Evolutionary conservation across 371 early-diverging fungal species (phyloP), one percentile per base, ranked within the genome.

Genomic region (Syncephalastrum monosporum): DNA sequence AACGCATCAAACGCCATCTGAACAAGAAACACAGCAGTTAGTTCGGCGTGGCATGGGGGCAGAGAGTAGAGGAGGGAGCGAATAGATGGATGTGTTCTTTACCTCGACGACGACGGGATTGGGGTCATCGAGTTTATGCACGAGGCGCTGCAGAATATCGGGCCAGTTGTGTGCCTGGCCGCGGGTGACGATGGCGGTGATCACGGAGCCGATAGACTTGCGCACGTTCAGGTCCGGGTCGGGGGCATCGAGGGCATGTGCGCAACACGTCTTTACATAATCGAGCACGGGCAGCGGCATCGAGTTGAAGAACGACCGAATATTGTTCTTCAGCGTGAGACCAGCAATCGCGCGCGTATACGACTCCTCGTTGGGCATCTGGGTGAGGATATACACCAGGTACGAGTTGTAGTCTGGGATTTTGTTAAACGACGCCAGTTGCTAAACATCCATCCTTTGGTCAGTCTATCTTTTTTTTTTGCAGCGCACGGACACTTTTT

Each of bases 321-420:
- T 75, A 59, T 87, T 87, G 81, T 92, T 94, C 76, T 96, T 96
- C 47, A 96, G 79, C 25, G 87, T 75, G 38, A 95, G 76, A 14
- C 95, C 98, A 15, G 96, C 96, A 50, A 92, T 86, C 13, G 87
- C 82, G 49, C 95, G 88, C 19, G 86, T 75, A 50, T 75, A 67
- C 27, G 53, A 51, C 47, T 82, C 74, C 60, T 82, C 77, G 49
- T 82, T 72, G 19, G 71, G 77, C 80, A 85, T 78, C 56, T 76
- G 72, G 3, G 86, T 82, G 53, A 96, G 71, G 55, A 96, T 88
- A 67, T 87, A 88, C 41, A 89, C 83, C 42, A 95, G 84, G 81
- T 95, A 96, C 64, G 86, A 89, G 72, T 87, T 86, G 77, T 89
- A 96, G 60, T 94, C 93, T 16, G 93, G 89, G 12, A 92, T 81